A percentile compares a stretch with the other conserved stretches of the same genome.
These are phyloP conservation scores for Rhynchospora pubera DNA, from an alignment of 176 grass and related monocot genomes.

Conservation along the genomic window DNA sequence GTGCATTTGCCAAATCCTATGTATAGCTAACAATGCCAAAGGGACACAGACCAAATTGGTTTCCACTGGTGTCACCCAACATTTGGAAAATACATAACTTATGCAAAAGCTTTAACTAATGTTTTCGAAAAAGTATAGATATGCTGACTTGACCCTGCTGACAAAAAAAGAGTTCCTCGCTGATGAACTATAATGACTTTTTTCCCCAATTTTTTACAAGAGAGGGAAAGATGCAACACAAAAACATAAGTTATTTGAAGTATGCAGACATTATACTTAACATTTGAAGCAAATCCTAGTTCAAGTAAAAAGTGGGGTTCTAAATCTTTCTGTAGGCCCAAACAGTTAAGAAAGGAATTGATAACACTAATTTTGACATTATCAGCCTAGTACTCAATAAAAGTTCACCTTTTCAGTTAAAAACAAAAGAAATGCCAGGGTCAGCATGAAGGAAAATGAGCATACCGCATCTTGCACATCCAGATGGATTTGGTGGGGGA, in stretches of 20 bases:
- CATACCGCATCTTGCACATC: conserved; percentile 93
- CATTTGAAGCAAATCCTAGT: neutral
- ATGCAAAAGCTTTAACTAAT: neutral
- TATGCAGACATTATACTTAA: neutral
- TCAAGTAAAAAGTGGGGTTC: conserved; percentile 6
- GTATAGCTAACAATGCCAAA: neutral
- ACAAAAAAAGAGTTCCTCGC: neutral
- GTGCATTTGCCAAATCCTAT: neutral
- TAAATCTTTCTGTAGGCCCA: conserved; percentile 11
- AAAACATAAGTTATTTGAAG: neutral
- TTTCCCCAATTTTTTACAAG: neutral
- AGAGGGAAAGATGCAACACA: neutral
- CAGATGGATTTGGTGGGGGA: conserved; percentile 53
- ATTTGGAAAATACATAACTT: neutral
- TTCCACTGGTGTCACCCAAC: neutral
- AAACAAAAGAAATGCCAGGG: neutral
- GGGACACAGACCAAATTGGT: neutral
- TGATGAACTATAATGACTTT: neutral
- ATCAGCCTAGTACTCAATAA: neutral
- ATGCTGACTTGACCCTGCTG: neutral
- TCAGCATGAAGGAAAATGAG: neutral
- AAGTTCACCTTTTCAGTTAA: neutral
- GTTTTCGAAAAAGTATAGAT: neutral
- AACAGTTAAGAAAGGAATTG: neutral
- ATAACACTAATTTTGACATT: neutral